A percentile compares a stretch with the other conserved stretches of the same genome.
These are phyloP conservation scores for Multifurca ochricompacta DNA, from an alignment of 768 basidiomycete genomes.

Conservation along the genomic window DNA sequence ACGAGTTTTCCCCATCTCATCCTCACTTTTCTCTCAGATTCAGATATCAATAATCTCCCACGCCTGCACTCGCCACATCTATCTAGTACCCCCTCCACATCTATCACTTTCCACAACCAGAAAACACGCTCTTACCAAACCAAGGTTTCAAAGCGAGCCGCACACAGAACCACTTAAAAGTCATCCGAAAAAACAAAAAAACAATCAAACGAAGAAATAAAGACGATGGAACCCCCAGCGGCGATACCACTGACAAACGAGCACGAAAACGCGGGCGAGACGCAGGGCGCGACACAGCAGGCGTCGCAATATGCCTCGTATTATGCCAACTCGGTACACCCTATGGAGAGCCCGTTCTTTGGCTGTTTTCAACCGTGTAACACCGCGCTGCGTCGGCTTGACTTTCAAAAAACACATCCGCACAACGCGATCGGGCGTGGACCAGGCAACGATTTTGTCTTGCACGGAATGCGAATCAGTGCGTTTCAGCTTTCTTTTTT, in stretches of 20 bases:
- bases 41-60: too few species aligned
- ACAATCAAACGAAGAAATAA: neutral
- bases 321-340: neutral
- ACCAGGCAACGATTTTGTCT: slow-evolving; percentile 38
- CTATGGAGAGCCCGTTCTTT: slow-evolving; percentile 15
- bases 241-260: neutral
- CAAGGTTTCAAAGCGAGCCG: too few species aligned
- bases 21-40: too few species aligned
- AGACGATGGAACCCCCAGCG: neutral
- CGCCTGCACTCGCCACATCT: too few species aligned
- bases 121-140: too few species aligned
- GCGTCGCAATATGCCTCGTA: slow-evolving; percentile 7
- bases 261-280: slow-evolving; percentile 8
- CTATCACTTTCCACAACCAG: too few species aligned
- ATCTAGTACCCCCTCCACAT: too few species aligned
- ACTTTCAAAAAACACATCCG: slow-evolving; percentile 12
- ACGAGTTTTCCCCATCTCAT: too few species aligned
- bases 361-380: slow-evolving; percentile 14
- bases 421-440: slow-evolving; percentile 13
- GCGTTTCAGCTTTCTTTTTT: slow-evolving; percentile 21
- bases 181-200: too few species aligned
- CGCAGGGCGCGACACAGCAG: slow-evolving; percentile 17
- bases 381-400: slow-evolving; percentile 6
- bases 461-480: slow-evolving; percentile 73
- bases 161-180: neutral